phyloP scores from a whole-genome alignment of 768 basidiomycete genomes.

The Chlorophyllum brunneum region DNA sequence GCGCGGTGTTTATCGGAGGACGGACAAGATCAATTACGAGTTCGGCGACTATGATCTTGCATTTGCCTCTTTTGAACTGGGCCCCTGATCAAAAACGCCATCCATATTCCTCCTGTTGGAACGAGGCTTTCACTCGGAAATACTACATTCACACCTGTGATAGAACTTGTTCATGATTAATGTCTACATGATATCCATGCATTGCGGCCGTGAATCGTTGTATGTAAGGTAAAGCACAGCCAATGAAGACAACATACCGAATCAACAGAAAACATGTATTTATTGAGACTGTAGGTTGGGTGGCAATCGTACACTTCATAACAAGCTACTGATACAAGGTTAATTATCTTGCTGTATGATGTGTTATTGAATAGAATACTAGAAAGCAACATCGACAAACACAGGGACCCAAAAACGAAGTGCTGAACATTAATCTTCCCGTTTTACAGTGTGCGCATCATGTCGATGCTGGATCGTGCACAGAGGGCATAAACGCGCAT shows the following conservation, averaged over 20 bases:
- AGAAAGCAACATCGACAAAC: background rate
- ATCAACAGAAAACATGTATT: too few relatives aligned
- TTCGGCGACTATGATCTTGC: slow-evolving; percentile 91
- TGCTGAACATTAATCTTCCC: slow-evolving; percentile 5
- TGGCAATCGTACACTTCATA: background rate
- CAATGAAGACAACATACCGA: too few relatives aligned
- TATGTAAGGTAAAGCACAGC: too few relatives aligned
- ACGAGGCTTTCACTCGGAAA: too few relatives aligned
- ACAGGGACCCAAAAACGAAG: background rate
- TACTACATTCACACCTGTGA: too few relatives aligned
- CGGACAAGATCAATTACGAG: slow-evolving; percentile 98
- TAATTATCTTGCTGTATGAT: background rate
- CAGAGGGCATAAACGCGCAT: slow-evolving; percentile 56
- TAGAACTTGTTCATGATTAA: too few relatives aligned
- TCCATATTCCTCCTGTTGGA: too few relatives aligned
- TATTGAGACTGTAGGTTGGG: too few relatives aligned
- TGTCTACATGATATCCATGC: too few relatives aligned
- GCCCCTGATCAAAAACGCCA: background rate
- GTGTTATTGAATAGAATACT: background rate
- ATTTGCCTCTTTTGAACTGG: slow-evolving; percentile 78
- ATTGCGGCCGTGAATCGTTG: too few relatives aligned
- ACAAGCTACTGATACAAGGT: background rate
- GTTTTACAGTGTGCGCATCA: background rate
- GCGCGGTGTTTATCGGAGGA: slow-evolving; percentile 71
- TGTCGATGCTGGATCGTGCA: slow-evolving; percentile 25